Evolutionary conservation across 108 stramenopile species (phyloP), one percentile per base, ranked within the genome.

Genomic region (Cylindrotheca fusiformis): DNA sequence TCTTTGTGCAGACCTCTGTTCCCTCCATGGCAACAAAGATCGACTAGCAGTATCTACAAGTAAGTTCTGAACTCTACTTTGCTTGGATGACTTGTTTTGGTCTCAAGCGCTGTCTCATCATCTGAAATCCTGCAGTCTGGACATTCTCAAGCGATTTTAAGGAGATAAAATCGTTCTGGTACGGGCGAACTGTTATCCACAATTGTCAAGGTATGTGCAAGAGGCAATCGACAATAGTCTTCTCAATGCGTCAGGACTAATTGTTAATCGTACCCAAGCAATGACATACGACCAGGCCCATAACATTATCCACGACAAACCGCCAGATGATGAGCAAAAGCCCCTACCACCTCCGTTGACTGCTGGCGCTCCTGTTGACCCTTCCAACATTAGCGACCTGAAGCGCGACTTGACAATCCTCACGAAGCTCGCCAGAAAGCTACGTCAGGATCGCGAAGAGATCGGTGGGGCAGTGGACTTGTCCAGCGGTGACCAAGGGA

Each of bases 271-370:
- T 46, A 22, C 48, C 57, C 22, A 75, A 32, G 78, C 84, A 2
- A 75, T 91, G 69, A 84, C 90, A 17, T 95, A 96, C 62, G 83
- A 84, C 6, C 88, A 96, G 55, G 95, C 95, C 2, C 77, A 91
- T 56, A 62, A 77, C 44, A 86, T 94, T 58, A 61, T 90, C 17
- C 79, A 92, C 41, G 74, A 75, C 22, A 54, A 55, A 29, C 8
- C 63, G 17, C 73, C 79, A 4, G 80, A 81, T 41, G 75, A 70
- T 45, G 64, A 32, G 0, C 19, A 51, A 4, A 55, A 65, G 10
- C 52, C 53, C 44, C 58, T 27, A 2, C 77, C 84, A 0, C 80
- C 79, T 25, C 77, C 80, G n/a, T 45, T 81, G 24, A 80, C 80
- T 18, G 77, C 80, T 27, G 79, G 80, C 27, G 49, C 28, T 22